Conservation (phyloP, 2,329 filamentous ascomycete genomes). For the Pseudocercospora crystallina region DNA sequence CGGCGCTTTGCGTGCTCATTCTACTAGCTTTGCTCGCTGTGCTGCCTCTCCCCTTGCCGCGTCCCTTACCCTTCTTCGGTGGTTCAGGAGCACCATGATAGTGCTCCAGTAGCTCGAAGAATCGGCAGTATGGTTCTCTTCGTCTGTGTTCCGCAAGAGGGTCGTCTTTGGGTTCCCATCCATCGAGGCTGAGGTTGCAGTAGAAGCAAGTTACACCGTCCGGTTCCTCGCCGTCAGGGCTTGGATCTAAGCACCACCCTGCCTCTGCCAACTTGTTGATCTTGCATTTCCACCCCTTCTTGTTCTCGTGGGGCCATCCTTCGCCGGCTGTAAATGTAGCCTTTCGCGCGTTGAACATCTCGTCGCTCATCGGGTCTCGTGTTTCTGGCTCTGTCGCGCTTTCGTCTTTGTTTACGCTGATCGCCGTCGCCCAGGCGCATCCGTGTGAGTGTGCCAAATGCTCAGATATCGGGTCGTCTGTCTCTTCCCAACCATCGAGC, state of each 20-base stretch:
- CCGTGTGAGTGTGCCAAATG: constrained; percentile 78
- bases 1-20: constrained; percentile 49
- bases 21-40: constrained; percentile 68
- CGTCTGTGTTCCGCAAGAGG: constrained; percentile 86
- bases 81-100: constrained; percentile 30
- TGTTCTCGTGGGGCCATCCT: constrained; percentile 84
- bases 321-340: constrained; percentile 70
- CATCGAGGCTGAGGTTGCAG: constrained; percentile 84
- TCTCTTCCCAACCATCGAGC: constrained; percentile 87
- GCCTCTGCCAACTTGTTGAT: constrained; percentile 87
- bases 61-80: constrained; percentile 34
- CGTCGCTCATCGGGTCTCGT: constrained; percentile 67
- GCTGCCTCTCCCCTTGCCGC: constrained; percentile 26
- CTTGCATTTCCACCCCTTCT: constrained; percentile 87
- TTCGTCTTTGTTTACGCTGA: constrained; percentile 53
- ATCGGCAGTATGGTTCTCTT: constrained; percentile 75
- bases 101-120: constrained; percentile 68
- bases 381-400: constrained; percentile 65
- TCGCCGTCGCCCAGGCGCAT: constrained; percentile 81
- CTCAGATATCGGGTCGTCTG: constrained; percentile 79
- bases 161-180: constrained; percentile 91
- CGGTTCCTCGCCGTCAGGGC: constrained; percentile 64
- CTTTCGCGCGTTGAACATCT: constrained; percentile 73
- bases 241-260: constrained; percentile 92
- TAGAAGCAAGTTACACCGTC: constrained; percentile 92